Percentiles rank a stretch among this genome's conserved stretches.
These are phyloP conservation scores for Pseudozyma thailandica DNA, from an alignment of 1,284 basidiomycete genomes.

Conservation along the genomic window DNA sequence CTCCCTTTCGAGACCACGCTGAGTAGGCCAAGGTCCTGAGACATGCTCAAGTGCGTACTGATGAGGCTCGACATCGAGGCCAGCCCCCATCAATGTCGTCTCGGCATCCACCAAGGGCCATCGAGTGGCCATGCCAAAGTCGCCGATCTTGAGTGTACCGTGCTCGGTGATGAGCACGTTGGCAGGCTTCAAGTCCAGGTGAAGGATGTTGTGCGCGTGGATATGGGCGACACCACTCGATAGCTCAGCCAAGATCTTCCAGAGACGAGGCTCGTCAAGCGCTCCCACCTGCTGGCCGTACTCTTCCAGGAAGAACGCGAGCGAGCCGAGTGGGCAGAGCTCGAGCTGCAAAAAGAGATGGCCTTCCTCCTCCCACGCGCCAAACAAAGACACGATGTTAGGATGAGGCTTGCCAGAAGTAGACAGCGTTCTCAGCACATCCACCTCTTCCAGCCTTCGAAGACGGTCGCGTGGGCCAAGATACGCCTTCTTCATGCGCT, in stretches of 20 bases:
- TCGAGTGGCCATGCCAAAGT: conserved; percentile 79
- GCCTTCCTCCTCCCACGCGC: conserved; percentile 96
- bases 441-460: conserved; percentile 93
- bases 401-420: conserved; percentile 41
- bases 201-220: conserved; percentile 87
- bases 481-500: conserved; percentile 88
- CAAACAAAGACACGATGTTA: conserved; percentile 83
- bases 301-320: conserved; percentile 90
- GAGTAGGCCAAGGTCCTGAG: conserved; percentile 18
- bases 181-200: conserved; percentile 96
- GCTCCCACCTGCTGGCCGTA: conserved; percentile 83
- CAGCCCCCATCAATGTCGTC: conserved; percentile 59
- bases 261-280: conserved; percentile 91
- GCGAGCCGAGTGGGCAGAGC: conserved; percentile 90
- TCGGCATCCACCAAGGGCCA: conserved; percentile 61
- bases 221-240: conserved; percentile 83
- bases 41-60: conserved; percentile 18
- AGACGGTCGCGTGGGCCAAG: conserved; percentile 85
- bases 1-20: conserved; percentile 75
- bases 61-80: conserved; percentile 32
- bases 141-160: conserved; percentile 94
- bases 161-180: conserved; percentile 92
- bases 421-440: conserved; percentile 85
- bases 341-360: conserved; percentile 93
- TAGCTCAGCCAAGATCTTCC: conserved; percentile 95